These are phyloP conservation scores for Neurospora intermedia DNA, from an alignment of 495 filamentous ascomycete species.

Conservation along the genomic window DNA sequence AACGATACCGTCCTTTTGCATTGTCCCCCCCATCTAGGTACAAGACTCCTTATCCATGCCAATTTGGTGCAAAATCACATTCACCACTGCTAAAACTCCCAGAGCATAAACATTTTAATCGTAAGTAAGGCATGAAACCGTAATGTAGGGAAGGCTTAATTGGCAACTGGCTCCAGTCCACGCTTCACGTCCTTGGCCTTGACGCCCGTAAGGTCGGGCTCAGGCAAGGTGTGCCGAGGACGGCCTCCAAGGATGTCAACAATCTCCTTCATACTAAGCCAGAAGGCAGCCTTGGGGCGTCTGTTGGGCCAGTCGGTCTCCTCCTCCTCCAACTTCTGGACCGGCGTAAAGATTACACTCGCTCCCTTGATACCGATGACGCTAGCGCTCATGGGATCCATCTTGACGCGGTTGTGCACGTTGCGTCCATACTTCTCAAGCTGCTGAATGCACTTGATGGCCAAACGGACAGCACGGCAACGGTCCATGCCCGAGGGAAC, in stretches of 20 bases:
- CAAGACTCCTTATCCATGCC: neutral
- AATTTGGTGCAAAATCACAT: neutral
- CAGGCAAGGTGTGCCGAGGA: slow-evolving; percentile 34
- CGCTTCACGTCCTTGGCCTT: slow-evolving; percentile 46
- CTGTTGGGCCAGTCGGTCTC: slow-evolving; percentile 92
- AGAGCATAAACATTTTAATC: neutral
- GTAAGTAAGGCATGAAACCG: neutral
- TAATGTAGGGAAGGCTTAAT: neutral
- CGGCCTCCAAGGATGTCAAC: slow-evolving; percentile 79
- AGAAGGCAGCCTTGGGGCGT: slow-evolving; percentile 76
- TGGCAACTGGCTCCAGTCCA: slow-evolving; percentile 12
- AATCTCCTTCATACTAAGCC: slow-evolving; percentile 68
- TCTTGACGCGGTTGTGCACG: slow-evolving; percentile 54
- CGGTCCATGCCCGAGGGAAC: slow-evolving; percentile 93
- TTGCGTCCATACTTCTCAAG: slow-evolving; percentile 65
- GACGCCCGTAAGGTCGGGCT: slow-evolving; percentile 32
- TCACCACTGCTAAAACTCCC: neutral
- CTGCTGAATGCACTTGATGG: slow-evolving; percentile 83
- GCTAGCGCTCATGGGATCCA: slow-evolving; percentile 55
- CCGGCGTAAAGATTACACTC: slow-evolving; percentile 72
- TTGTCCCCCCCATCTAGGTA: neutral
- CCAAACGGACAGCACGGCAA: slow-evolving; percentile 80
- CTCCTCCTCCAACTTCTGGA: slow-evolving; percentile 62
- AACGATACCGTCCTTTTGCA: neutral
- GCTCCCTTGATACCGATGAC: slow-evolving; percentile 93